Base-by-base conservation (phyloP, 257 asterid species). In the Galeopsis tetrahit region DNA sequence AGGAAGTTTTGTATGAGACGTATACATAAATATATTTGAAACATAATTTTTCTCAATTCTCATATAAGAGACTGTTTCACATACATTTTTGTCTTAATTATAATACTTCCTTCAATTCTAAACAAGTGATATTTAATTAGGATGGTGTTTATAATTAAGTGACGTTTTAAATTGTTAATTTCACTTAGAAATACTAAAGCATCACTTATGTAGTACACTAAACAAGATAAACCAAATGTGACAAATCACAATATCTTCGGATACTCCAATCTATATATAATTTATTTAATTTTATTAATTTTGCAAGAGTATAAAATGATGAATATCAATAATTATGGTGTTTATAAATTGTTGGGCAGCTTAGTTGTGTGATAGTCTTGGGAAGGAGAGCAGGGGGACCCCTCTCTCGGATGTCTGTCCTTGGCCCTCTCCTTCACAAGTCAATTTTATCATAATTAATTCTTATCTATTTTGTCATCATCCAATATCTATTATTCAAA, bases 321-420 rank as follows among this genome's bases (percentile, higher is more conserved):
- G 67, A 61, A 61, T 4, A 9, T 5, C 33, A 38, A 62, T 62
- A 36, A 62, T 38, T 15, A 15, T 4, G 3, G 2, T 39, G 67
- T 57, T 52, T 35, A 3, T 10, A n/a, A 17, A 35, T 59, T 36
- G 43, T 70, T 60, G 66, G 68, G 73, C 72, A 51, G 75, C 55
- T 71, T 28, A 4, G 5, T 2, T 49, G 71, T 71, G 69, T 66
- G 70, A 35, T 72, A 3, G 40, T 77, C 66, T 49, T 49, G 42
- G 35, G 71, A 51, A 34, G 60, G 39, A 28, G 39, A 17, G 65
- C 83, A 78, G 75, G 83, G 53, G 75, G 53, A 49, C 55, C 69
- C 77, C 79, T n/a, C 55, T 57, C 73, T 42, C 67, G 87, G 80
- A 85, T 82, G 82, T 82, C 73, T 85, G 85, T 85, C 85, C 58